Conservation (phyloP, 345 rosid genomes). For the Anacardium occidentale region DNA sequence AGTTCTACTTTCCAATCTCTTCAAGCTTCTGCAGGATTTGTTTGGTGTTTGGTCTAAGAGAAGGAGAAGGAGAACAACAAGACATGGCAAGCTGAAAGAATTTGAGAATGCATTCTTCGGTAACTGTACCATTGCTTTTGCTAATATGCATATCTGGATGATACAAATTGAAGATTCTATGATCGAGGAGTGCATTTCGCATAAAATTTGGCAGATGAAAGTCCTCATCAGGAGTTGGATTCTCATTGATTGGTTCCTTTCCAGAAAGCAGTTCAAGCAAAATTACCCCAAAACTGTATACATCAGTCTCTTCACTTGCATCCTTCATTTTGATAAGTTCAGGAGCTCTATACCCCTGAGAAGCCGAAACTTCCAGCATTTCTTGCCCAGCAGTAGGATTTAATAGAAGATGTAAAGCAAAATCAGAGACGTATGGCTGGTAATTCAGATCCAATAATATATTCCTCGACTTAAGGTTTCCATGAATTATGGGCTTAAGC, state of each 20-base stretch:
- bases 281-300: constrained; percentile 73
- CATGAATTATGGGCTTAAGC: constrained; percentile 61
- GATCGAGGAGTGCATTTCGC: constrained; percentile 63
- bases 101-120: constrained; percentile 60
- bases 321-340: constrained; percentile 86
- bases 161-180: constrained; percentile 55
- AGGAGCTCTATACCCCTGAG: constrained; percentile 90
- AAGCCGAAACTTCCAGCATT: constrained; percentile 73
- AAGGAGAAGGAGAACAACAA: constrained; percentile 87
- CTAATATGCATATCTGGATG: constrained; percentile 59
- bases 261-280: constrained; percentile 82
- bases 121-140: constrained; percentile 34
- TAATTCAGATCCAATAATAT: constrained; percentile 52
- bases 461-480: constrained; percentile 83
- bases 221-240: constrained; percentile 63
- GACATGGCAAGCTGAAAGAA: constrained; percentile 80
- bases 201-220: constrained; percentile 60
- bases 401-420: constrained; percentile 62
- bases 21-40: constrained; percentile 70
- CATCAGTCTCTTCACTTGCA: constrained; percentile 62
- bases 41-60: constrained; percentile 68
- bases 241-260: constrained; percentile 60
- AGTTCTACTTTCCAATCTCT: constrained; percentile 48
- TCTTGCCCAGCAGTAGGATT: constrained; percentile 66
- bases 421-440: constrained; percentile 65